A percentile compares a stretch with the other conserved stretches of the same genome.
Conservation (phyloP, 139 green algal species). For the Gonium pectorale region DNA sequence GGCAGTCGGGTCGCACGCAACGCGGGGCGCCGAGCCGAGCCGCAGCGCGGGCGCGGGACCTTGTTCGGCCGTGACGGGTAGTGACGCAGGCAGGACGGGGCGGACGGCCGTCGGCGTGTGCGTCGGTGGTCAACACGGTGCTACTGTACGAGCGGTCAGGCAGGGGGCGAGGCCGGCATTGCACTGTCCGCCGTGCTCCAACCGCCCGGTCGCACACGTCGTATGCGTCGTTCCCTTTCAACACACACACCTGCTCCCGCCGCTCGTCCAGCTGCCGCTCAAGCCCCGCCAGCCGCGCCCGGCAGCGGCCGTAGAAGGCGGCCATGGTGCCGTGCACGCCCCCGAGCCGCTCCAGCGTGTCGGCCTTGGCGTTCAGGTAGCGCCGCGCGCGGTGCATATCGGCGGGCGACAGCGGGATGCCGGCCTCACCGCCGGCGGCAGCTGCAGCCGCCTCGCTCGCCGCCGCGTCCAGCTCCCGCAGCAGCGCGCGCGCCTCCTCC, state of each 20-base stretch:
- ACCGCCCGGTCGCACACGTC: too few relatives aligned
- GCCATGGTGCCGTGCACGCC: background rate
- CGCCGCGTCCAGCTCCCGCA: slow-evolving; percentile 2
- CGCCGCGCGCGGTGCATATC: background rate
- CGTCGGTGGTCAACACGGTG: too few relatives aligned
- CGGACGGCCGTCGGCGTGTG: too few relatives aligned
- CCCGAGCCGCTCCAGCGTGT: background rate
- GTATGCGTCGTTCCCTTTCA: background rate
- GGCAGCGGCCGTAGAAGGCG: background rate
- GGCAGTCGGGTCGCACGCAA: background rate
- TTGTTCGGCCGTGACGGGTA: background rate
- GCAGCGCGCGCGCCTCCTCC: background rate
- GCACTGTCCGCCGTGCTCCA: too few relatives aligned
- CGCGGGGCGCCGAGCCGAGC: too few relatives aligned
- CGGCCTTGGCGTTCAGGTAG: background rate
- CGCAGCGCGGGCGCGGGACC: background rate
- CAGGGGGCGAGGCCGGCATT: too few relatives aligned
- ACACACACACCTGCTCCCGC: slow-evolving; percentile 6
- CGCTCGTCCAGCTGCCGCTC: background rate
- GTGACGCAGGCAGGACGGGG: too few relatives aligned
- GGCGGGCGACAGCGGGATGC: background rate
- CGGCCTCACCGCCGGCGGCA: background rate
- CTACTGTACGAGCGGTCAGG: too few relatives aligned
- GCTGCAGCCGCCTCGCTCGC: background rate
- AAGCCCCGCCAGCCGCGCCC: background rate